Base-by-base conservation (phyloP, 129 eudicot genomes). In the Deinandra increscens region DNA sequence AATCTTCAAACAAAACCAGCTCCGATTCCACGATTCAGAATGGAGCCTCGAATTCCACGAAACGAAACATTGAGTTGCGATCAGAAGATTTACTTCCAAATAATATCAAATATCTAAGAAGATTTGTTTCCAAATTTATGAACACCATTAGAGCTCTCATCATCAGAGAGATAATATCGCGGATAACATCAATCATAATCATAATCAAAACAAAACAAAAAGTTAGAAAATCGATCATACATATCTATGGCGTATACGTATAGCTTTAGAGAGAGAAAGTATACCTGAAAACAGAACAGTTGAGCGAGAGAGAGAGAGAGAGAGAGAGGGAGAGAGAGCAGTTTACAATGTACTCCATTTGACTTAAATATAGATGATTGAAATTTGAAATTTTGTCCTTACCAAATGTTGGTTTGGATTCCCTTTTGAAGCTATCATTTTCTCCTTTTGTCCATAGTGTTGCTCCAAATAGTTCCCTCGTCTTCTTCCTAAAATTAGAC, bases 81-180 rank as follows among this genome's bases (percentile, higher is more conserved):
- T 18, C 31, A 56, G 44, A 75, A 67, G 74, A n/a, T n/a, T n/a
- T n/a, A n/a, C n/a, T n/a, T n/a, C 66, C 68, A 66, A 48, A 19
- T 22, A 13, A 72, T 73, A 48, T 58, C 34, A 43, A 61, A 64
- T 43, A 53, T 36, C 22, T 13, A 60, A 1, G 20, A 8, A 67
- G 15, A 67, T 31, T 45, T 17, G 17, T 18, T 43, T 55, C 29
- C 23, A 18, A 37, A 41, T 17, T 20, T 18, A 31, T 11, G 22
- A 54, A 20, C 72, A 22, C 42, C 46, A 74, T 41, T 22, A 41
- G 15, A 37, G 31, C 31, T 26, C 31, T 26, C 31, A 26, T 26
- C 31, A 26, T 26, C 31, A 26, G 31, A 26, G 31, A 22, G 19
- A 55, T 26, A 23, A 5, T 11, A 14, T 42, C 9, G 43, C 11